Percentiles rank a stretch among this genome's conserved stretches.
Evolutionary conservation across 352 stramenopile genomes (phyloP).

Genomic region (Pythium utonaiense): DNA sequence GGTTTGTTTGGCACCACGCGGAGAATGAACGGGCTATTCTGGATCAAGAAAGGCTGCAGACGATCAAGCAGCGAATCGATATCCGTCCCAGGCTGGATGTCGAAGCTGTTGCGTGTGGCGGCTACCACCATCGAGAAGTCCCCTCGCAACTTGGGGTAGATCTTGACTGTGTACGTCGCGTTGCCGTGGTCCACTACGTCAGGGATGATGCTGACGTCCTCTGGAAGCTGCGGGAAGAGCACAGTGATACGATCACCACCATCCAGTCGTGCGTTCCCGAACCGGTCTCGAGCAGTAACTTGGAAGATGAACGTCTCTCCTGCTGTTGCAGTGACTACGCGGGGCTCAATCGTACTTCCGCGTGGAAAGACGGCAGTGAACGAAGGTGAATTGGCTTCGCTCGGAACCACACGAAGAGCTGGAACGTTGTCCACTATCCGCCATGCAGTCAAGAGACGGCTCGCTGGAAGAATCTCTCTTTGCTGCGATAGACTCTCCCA

Average conservation of each 20-base stretch:
- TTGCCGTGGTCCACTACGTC: slow-evolving; percentile 10
- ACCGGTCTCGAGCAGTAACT: slow-evolving; percentile 22
- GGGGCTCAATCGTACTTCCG: not conserved
- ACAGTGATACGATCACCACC: slow-evolving; percentile 20
- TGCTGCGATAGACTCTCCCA: slow-evolving; percentile 59
- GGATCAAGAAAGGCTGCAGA: slow-evolving; percentile 16
- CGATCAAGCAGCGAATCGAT: slow-evolving; percentile 10
- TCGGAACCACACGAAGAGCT: slow-evolving; percentile 10
- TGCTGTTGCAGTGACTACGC: slow-evolving; percentile 5
- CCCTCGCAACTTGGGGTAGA: slow-evolving; percentile 13
- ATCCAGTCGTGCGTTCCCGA: slow-evolving; percentile 11
- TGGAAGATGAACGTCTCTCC: slow-evolving; percentile 10
- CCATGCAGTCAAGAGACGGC: slow-evolving; percentile 49
- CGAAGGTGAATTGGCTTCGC: slow-evolving; percentile 7
- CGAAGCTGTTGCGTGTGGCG: slow-evolving; percentile 6
- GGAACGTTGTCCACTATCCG: slow-evolving; percentile 56
- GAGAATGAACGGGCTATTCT: slow-evolving; percentile 19
- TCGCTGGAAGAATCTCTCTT: slow-evolving; percentile 37
- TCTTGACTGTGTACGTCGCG: slow-evolving; percentile 15
- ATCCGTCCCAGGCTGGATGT: slow-evolving; percentile 7
- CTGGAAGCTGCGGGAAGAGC: slow-evolving; percentile 16
- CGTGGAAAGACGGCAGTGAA: slow-evolving; percentile 19
- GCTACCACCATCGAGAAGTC: slow-evolving; percentile 24
- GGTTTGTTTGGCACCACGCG: slow-evolving; percentile 12
- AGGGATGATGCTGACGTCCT: slow-evolving; percentile 1